Evolutionary conservation across 2,329 filamentous ascomycete genomes (phyloP), one percentile per base, ranked within the genome.

Genomic region (Bipolaris zeicola): DNA sequence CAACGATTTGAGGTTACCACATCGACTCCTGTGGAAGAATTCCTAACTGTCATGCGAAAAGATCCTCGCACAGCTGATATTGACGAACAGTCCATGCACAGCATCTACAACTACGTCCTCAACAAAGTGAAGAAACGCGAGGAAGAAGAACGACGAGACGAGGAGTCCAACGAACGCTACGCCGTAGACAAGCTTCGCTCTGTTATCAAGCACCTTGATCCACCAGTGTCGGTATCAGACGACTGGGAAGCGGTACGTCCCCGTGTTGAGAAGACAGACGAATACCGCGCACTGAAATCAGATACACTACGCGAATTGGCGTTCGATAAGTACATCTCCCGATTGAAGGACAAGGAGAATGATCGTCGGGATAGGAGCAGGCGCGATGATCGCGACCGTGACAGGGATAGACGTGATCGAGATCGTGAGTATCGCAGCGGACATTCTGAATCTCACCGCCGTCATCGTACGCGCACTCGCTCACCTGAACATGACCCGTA

Each of bases 401-500:
- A 73, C 41, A 69, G 74, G 44, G 77, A 78, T 59, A 76, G 79
- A 42, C 71, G 72, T 33, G 72, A 77, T 42, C 68, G 69, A 64
- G 73, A 77, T 61, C 71, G 72, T 69, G 73, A 75, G 67, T 75
- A 76, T 63, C 74, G 77, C 47, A 75, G 76, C 59, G 73, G 74
- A 50, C 71, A 78, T 67, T 64, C 68, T 58, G 71, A 73, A 57
- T 72, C 75, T 57, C 71, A 75, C 48, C 75, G 75, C 53, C 75
- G 78, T 63, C 75, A 76, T 61, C 80, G 80, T 64, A 83, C 91
- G 67, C 85, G 86, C 67, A 96, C 91, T 72, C 91, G 92, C 68
- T 93, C 89, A 67, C 93, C 92, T n/a, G 95, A 98, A 76, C 86
- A 87, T 56, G 93, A 99, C 78, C 87, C 91, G 18, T 99, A 99